These are phyloP conservation scores for Eucalyptus guilfoylei DNA, from an alignment of 345 rosid species.

Conservation along the genomic window DNA sequence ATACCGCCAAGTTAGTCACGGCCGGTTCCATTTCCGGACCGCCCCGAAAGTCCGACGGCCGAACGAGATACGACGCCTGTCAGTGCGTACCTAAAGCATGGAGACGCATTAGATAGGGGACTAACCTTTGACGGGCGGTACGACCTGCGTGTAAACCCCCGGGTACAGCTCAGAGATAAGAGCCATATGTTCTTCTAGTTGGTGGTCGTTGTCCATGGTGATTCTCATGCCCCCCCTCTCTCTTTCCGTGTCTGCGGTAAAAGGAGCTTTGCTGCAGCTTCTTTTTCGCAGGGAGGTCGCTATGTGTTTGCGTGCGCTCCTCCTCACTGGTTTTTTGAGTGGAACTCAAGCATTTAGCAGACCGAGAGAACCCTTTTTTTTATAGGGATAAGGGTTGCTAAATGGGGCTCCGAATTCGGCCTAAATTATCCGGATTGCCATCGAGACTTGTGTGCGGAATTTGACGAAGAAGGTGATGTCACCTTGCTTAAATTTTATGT, in stretches of 20 bases:
- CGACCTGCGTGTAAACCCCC: conserved; percentile 24
- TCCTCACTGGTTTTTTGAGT: background rate
- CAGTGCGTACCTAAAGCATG: background rate
- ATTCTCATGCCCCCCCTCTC: background rate
- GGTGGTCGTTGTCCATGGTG: background rate
- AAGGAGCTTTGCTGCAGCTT: background rate
- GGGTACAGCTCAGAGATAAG: conserved; percentile 56
- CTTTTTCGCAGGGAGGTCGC: background rate
- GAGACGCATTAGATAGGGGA: background rate
- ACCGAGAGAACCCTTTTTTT: background rate
- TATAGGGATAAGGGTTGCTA: background rate
- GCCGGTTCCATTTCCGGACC: background rate
- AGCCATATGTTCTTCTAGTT: conserved; percentile 30
- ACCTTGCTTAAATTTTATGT: background rate
- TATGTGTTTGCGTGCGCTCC: background rate
- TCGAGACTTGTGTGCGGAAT: background rate
- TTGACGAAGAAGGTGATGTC: background rate
- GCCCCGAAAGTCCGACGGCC: background rate
- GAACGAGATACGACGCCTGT: too few relatives aligned
- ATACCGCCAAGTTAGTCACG: background rate
- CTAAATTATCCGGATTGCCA: background rate
- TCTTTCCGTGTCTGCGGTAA: background rate
- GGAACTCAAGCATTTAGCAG: background rate
- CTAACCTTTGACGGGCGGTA: conserved; percentile 49
- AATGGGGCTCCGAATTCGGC: background rate